phyloP scores from a whole-genome alignment of 192 early-diverging fungal species.

The Chytriomyces confervae region DNA sequence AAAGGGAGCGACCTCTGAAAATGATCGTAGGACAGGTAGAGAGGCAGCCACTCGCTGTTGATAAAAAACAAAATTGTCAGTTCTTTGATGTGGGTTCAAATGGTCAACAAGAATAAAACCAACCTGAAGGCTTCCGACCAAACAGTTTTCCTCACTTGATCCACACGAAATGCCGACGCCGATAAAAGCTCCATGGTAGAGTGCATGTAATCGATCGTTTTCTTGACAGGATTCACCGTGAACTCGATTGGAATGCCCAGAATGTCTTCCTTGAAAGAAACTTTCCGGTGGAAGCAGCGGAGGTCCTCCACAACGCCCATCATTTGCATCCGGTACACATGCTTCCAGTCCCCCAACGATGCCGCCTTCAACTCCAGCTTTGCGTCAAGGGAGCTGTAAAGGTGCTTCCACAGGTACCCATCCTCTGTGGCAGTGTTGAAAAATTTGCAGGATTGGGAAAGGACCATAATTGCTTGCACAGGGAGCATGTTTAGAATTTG shows the following conservation, averaged over 20 bases:
- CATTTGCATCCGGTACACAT: slow-evolving; percentile 29
- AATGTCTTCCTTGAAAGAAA: slow-evolving; percentile 40
- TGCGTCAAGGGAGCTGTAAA: slow-evolving; percentile 20
- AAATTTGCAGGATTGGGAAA: slow-evolving; percentile 22
- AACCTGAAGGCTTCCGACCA: slow-evolving; percentile 35
- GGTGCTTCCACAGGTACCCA: slow-evolving; percentile 28
- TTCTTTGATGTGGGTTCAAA: no score
- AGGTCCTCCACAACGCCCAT: slow-evolving; percentile 38
- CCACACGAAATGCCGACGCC: slow-evolving; percentile 27
- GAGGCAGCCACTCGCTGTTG: slow-evolving; percentile 34
- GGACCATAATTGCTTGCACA: slow-evolving; percentile 8
- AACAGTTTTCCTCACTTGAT: slow-evolving; percentile 40
- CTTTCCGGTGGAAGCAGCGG: slow-evolving; percentile 38
- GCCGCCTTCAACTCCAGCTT: slow-evolving; percentile 17
- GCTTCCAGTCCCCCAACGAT: slow-evolving; percentile 29
- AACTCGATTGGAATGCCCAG: slow-evolving; percentile 43
- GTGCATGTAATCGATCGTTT: slow-evolving; percentile 42
- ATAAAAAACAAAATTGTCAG: no score
- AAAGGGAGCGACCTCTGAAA: slow-evolving; percentile 33
- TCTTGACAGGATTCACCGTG: slow-evolving; percentile 45
- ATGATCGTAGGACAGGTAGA: slow-evolving; percentile 42
- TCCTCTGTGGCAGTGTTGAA: slow-evolving; percentile 27
- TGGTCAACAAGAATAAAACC: no score
- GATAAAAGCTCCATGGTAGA: slow-evolving; percentile 39
- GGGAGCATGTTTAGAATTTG: slow-evolving; percentile 25